phyloP scores from a whole-genome alignment of 2,329 filamentous ascomycete species.

The Annulohypoxylon truncatum region DNA sequence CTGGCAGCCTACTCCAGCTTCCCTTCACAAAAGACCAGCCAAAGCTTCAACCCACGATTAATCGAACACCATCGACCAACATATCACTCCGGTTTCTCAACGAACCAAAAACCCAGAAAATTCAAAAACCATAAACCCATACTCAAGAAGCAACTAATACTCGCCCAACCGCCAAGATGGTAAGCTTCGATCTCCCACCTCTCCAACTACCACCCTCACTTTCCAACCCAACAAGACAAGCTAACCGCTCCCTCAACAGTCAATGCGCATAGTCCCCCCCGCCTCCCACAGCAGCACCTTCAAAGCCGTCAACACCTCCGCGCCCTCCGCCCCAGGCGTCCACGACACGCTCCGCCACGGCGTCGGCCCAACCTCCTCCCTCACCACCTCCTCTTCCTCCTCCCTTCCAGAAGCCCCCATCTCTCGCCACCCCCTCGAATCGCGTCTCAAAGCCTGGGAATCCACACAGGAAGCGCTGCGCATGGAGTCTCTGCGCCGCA shows the following conservation, averaged over 20 bases:
- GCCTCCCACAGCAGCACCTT: conserved; percentile 73
- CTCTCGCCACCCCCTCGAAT: conserved; percentile 88
- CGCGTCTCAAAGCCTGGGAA: conserved; percentile 90
- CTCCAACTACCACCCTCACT: not conserved
- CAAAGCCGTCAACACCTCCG: conserved; percentile 70
- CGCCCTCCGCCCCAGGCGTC: conserved; percentile 91
- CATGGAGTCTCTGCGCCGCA: conserved; percentile 87
- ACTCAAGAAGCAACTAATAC: conserved; percentile 9
- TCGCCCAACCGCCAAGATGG: conserved; percentile 58
- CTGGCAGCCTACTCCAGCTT: conserved; percentile 45
- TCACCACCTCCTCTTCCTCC: conserved; percentile 51
- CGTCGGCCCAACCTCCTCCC: conserved; percentile 71
- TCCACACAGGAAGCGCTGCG: conserved; percentile 87
- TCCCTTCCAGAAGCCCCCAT: conserved; percentile 26
- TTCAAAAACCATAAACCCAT: not conserved
- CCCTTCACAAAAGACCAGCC: conserved; percentile 3
- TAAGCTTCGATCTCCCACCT: conserved; percentile 49
- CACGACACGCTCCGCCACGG: conserved; percentile 93
- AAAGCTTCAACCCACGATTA: conserved; percentile 10
- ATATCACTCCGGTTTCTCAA: not conserved
- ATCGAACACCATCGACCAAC: not conserved
- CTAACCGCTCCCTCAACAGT: conserved; percentile 60
- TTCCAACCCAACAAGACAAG: conserved; percentile 36
- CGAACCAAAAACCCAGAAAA: not conserved
- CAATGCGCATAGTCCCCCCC: conserved; percentile 88